Base-by-base conservation (phyloP, 192 early-diverging fungal genomes). In the Coemansia brasiliensis region DNA sequence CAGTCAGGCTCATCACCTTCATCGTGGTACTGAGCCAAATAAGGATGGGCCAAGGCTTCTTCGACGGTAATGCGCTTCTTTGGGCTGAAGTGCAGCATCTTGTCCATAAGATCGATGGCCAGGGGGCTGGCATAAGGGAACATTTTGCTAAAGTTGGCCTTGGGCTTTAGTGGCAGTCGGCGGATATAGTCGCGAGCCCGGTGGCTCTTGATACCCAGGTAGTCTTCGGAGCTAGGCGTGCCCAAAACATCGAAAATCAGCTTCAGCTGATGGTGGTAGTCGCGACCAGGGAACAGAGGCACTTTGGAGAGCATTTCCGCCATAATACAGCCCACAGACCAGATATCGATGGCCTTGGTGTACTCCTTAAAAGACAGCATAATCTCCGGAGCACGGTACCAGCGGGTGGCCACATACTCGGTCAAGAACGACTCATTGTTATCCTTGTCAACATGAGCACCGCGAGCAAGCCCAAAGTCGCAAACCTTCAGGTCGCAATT, bases 401-500 rank as follows among this genome's bases (percentile, higher is more conserved):
- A 95, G 61, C 94, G 74, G 13, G 94, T 95, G 8, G 94, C 93
- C 16, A 95, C 94, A 65, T 95, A 95, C 74, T 94, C 93, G 26
- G 93, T 94, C 92, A 98, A 92, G 64, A 95, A 98, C 9, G 85
- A 85, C 35, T 89, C 89, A 57, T 86, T 89, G 57, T 85, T 86
- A 45, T 94, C 90, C 48, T 82, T 80, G 29, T 88, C 88, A 41
- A 90, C 87, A 55, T 93, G 88, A 46, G 93, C 86, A 11, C 88
- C 91, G 55, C 98, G 87, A 4, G 98, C 98, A 27, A 99, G 79
- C 20, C 98, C 98, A 87, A 99, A 95, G 74, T 99, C 98, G 71
- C 96, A 98, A 56, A 99, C 92, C 90, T 96, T 98, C 37, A 98
- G 83, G 66, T 98, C 96, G 71, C 96, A 98, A 72, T 98, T 94